phyloP scores from a whole-genome alignment of 2,329 filamentous ascomycete genomes.

The Fusarium subglutinans region DNA sequence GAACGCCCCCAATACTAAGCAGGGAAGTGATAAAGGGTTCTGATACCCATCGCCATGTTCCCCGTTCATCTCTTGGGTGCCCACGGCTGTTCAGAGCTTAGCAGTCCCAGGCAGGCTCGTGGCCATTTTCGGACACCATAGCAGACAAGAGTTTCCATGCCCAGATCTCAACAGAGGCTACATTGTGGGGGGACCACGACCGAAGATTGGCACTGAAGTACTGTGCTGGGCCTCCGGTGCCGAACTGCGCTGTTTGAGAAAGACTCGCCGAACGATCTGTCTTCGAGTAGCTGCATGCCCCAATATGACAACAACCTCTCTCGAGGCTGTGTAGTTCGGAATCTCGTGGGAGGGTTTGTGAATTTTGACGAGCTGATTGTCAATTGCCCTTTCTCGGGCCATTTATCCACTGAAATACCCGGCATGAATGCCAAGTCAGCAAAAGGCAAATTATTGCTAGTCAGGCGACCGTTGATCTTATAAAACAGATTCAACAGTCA shows the following conservation, averaged over 20 bases:
- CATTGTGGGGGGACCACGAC: not conserved
- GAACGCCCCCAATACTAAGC: no score
- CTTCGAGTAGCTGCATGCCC: not conserved
- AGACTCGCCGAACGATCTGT: not conserved
- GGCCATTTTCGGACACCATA: not conserved
- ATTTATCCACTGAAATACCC: not conserved
- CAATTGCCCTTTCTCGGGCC: not conserved
- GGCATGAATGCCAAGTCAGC: conserved; percentile 5
- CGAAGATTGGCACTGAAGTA: not conserved
- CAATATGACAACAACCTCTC: not conserved
- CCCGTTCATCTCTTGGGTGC: not conserved
- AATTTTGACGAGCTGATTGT: not conserved
- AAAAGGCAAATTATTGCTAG: not conserved
- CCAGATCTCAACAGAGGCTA: not conserved
- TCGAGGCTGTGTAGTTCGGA: not conserved
- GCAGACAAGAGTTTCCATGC: not conserved
- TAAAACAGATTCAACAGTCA: not conserved
- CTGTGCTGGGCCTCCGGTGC: not conserved
- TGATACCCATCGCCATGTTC: not conserved
- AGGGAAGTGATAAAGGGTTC: not conserved
- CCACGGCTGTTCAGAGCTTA: not conserved
- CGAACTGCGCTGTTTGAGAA: not conserved
- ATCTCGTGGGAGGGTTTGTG: not conserved
- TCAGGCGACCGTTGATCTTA: conserved; percentile 28
- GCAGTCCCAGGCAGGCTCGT: not conserved